These are phyloP conservation scores for Hymenoscyphus fraxineus DNA, from an alignment of 2,329 filamentous ascomycete species.

Conservation along the genomic window DNA sequence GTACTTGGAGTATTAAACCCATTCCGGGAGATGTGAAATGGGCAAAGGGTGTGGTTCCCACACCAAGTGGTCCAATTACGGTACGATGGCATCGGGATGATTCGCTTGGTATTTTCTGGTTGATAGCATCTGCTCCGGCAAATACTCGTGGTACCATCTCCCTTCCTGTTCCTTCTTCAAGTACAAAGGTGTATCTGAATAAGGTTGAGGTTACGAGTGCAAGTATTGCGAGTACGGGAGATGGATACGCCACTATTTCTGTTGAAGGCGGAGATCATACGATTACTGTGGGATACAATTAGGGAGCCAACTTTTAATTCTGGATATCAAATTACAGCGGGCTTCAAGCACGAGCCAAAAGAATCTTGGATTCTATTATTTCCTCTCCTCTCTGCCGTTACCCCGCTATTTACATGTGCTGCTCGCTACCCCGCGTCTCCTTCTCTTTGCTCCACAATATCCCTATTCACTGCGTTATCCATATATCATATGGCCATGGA, in stretches of 20 bases:
- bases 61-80: conserved; percentile 38
- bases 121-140: conserved; percentile 35
- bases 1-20: conserved; percentile 40
- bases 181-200: conserved; percentile 9
- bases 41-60: conserved; percentile 44
- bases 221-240: not conserved
- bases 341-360: not conserved
- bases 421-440: not conserved
- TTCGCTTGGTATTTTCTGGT: conserved; percentile 23
- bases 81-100: conserved; percentile 39
- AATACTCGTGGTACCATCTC: conserved; percentile 25
- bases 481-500: not conserved
- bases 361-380: not conserved
- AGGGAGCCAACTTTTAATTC: not conserved
- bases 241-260: conserved; percentile 5
- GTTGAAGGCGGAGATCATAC: conserved; percentile 9
- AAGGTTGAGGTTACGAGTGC: not conserved
- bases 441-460: not conserved
- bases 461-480: not conserved
- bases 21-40: conserved; percentile 38
- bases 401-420: not conserved
- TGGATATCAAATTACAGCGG: not conserved
- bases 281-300: conserved; percentile 10
- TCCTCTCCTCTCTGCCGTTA: not conserved
- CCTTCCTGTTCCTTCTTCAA: conserved; percentile 23